Conservation (phyloP, 805 yeast genomes). For the Cephaloascus albidus region DNA sequence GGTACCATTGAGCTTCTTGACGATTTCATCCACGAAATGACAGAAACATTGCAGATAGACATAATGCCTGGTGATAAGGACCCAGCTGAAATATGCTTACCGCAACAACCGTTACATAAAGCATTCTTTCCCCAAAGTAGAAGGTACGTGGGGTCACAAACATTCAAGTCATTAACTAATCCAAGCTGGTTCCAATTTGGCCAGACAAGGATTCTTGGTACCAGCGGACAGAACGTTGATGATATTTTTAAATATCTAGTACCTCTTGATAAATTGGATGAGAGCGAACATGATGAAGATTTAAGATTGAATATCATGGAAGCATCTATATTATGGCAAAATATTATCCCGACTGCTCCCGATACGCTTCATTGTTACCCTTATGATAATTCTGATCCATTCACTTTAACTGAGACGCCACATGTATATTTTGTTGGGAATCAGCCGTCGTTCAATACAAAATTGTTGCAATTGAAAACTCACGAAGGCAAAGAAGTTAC, state of each 20-base stretch:
- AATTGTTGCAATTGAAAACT: slow-evolving; percentile 20
- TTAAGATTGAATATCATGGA: slow-evolving; percentile 49
- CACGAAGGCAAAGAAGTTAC: slow-evolving; percentile 11
- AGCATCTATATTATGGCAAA: slow-evolving; percentile 72
- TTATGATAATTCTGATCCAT: slow-evolving; percentile 68
- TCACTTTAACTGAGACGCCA: slow-evolving; percentile 70
- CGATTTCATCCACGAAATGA: slow-evolving; percentile 42
- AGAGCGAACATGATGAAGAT: slow-evolving; percentile 9
- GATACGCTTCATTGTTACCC: slow-evolving; percentile 93
- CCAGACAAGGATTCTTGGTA: slow-evolving; percentile 52
- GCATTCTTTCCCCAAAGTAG: slow-evolving; percentile 51
- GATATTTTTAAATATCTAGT: slow-evolving; percentile 66
- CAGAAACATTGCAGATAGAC: slow-evolving; percentile 56
- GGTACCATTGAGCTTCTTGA: slow-evolving; percentile 50
- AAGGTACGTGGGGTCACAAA: slow-evolving; percentile 22
- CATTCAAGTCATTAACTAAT: slow-evolving; percentile 27
- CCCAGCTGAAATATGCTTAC: slow-evolving; percentile 77
- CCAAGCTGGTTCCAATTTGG: slow-evolving; percentile 65
- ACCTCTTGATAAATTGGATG: slow-evolving; percentile 24
- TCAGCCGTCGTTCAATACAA: slow-evolving; percentile 53
- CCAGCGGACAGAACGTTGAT: slow-evolving; percentile 77
- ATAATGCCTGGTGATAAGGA: slow-evolving; percentile 82
- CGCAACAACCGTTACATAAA: slow-evolving; percentile 84
- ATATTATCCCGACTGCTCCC: slow-evolving; percentile 89
- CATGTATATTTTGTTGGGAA: slow-evolving; percentile 85